Evolutionary conservation across 345 rosid genomes (phyloP).

Genomic region (Eutrema japonicum): DNA sequence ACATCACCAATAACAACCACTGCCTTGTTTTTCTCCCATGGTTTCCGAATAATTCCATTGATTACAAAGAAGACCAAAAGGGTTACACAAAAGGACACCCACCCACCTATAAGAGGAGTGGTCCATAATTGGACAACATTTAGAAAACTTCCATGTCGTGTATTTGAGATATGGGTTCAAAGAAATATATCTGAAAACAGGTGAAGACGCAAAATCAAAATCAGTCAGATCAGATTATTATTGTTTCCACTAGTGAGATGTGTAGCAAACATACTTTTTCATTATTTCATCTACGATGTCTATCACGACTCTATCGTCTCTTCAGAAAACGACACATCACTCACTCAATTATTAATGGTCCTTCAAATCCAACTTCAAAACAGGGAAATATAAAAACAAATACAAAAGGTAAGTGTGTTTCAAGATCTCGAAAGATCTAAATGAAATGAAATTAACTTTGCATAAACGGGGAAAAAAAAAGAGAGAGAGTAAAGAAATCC

Average conservation of each 20-base stretch:
- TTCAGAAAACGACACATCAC: background rate
- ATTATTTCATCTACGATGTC: slow-evolving; percentile 18
- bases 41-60: background rate
- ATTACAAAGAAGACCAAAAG: background rate
- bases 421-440: background rate
- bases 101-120: background rate
- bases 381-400: background rate
- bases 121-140: slow-evolving; percentile 9
- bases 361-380: background rate
- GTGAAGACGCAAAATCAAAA: slow-evolving; percentile 21
- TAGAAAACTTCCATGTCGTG: background rate
- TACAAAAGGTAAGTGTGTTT: background rate
- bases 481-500: background rate
- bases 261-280: slow-evolving; percentile 19
- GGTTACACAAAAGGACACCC: background rate
- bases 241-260: slow-evolving; percentile 25
- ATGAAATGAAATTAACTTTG: background rate
- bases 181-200: slow-evolving; percentile 14
- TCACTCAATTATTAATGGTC: slow-evolving; percentile 13
- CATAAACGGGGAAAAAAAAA: background rate
- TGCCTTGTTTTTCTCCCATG: background rate
- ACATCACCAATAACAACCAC: slow-evolving; percentile 33
- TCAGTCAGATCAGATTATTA: slow-evolving; percentile 31
- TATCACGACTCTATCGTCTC: slow-evolving; percentile 23
- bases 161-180: background rate